Conservation (phyloP, 2,329 filamentous ascomycete genomes). For the Pseudonectria buxi region DNA sequence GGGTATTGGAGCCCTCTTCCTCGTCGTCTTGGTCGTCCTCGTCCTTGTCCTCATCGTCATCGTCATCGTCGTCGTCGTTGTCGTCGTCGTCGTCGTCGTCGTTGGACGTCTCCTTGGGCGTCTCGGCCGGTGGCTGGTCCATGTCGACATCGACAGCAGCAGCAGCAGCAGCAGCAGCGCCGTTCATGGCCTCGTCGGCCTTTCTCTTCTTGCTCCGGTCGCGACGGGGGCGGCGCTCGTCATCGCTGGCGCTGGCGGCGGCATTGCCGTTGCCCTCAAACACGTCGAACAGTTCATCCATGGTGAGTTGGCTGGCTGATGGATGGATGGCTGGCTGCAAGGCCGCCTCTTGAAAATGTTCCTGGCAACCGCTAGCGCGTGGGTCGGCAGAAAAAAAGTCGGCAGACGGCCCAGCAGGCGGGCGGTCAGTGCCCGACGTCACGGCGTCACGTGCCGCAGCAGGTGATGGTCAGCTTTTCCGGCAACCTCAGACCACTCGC, state of each 20-base stretch:
- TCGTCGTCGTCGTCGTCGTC: constrained; percentile 4
- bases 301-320: constrained; percentile 27
- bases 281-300: constrained; percentile 78
- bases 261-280: constrained; percentile 64
- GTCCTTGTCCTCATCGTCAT: constrained; percentile 24
- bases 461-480: constrained; percentile 19
- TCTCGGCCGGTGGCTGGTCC: no score
- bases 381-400: constrained; percentile 22
- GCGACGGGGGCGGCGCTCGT: constrained; percentile 40
- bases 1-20: constrained; percentile 34
- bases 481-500: constrained; percentile 27
- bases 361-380: constrained; percentile 12
- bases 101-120: no score
- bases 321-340: constrained; percentile 6
- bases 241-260: constrained; percentile 35
- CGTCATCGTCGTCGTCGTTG: constrained; percentile 16
- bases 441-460: constrained; percentile 13
- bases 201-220: constrained; percentile 79
- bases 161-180: constrained; percentile 13
- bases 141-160: constrained; percentile 20
- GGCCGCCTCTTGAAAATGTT: constrained; percentile 3
- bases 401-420: constrained; percentile 7
- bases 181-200: constrained; percentile 71
- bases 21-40: constrained; percentile 33
- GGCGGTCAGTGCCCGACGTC: constrained; percentile 22